A percentile compares a stretch with the other conserved stretches of the same genome.
These are phyloP conservation scores for Arachis hypogaea DNA, from an alignment of 306 rosid genomes.

Conservation along the genomic window DNA sequence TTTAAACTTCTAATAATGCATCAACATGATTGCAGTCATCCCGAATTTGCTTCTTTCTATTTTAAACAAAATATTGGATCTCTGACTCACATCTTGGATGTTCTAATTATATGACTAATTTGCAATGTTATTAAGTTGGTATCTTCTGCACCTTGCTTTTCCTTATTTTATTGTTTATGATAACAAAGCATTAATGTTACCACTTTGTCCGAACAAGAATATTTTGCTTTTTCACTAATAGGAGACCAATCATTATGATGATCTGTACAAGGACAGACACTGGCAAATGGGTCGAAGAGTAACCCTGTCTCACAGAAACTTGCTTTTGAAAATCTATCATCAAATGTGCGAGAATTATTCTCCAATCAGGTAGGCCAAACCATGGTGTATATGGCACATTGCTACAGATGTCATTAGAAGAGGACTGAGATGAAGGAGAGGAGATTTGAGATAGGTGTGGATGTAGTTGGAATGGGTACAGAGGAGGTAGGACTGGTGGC, in stretches of 20 bases:
- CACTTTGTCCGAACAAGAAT: conserved; percentile 15
- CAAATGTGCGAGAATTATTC: too few relatives aligned
- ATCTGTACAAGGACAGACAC: neutral
- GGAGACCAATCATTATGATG: neutral
- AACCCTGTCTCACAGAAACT: too few relatives aligned
- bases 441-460: too few relatives aligned
- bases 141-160: conserved; percentile 15
- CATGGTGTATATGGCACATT: too few relatives aligned
- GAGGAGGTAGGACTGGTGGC: too few relatives aligned
- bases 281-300: neutral
- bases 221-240: neutral
- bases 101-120: conserved; percentile 19
- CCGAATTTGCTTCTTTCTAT: conserved; percentile 15
- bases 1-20: conserved; percentile 2
- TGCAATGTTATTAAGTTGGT: neutral
- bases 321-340: too few relatives aligned
- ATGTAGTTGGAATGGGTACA: too few relatives aligned
- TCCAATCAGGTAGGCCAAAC: too few relatives aligned
- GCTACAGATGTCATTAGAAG: too few relatives aligned
- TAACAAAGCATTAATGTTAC: conserved; percentile 8
- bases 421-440: too few relatives aligned
- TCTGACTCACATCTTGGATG: neutral
- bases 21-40: neutral
- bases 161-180: neutral
- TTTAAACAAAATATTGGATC: neutral